These are phyloP conservation scores for Zygosaccharomyces sapae DNA, from an alignment of 1,139 yeast species.

Conservation along the genomic window DNA sequence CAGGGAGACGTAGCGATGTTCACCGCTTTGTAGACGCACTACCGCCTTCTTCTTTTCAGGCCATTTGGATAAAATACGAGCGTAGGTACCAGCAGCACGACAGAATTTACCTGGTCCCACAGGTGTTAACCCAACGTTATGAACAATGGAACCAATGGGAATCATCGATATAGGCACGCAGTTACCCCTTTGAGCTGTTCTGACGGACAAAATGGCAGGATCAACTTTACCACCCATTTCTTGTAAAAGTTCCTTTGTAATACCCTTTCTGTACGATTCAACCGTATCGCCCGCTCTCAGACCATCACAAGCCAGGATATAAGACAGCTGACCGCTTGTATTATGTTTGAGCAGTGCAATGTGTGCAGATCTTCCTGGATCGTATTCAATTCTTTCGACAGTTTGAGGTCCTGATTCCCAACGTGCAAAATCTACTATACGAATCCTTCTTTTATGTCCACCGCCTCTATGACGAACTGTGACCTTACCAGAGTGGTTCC, in stretches of 20 bases:
- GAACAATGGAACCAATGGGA: constrained; percentile 88
- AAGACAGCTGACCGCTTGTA: constrained; percentile 60
- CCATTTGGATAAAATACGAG: constrained; percentile 76
- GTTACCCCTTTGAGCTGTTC: constrained; percentile 89
- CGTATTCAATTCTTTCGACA: constrained; percentile 88
- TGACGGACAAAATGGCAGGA: constrained; percentile 84
- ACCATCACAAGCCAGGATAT: constrained; percentile 89
- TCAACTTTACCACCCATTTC: constrained; percentile 72
- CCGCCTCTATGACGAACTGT: constrained; percentile 97
- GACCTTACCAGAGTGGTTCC: constrained; percentile 84
- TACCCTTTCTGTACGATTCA: constrained; percentile 82
- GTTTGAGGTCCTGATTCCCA: constrained; percentile 64
- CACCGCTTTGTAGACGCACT: constrained; percentile 83
- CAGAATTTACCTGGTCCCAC: constrained; percentile 89
- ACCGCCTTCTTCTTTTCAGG: constrained; percentile 70
- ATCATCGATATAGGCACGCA: constrained; percentile 89
- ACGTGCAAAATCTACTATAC: constrained; percentile 77
- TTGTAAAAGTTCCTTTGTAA: constrained; percentile 68
- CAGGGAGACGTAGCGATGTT: constrained; percentile 80
- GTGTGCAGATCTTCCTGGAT: constrained; percentile 92
- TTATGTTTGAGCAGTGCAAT: constrained; percentile 76
- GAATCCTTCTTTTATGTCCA: constrained; percentile 84
- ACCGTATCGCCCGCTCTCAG: constrained; percentile 87
- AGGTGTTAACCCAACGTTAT: constrained; percentile 73
- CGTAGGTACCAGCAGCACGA: constrained; percentile 92